A percentile compares a stretch with the other conserved stretches of the same genome.
Evolutionary conservation across 768 basidiomycete genomes (phyloP).

Genomic region (Porpolomopsis calyptriformis): DNA sequence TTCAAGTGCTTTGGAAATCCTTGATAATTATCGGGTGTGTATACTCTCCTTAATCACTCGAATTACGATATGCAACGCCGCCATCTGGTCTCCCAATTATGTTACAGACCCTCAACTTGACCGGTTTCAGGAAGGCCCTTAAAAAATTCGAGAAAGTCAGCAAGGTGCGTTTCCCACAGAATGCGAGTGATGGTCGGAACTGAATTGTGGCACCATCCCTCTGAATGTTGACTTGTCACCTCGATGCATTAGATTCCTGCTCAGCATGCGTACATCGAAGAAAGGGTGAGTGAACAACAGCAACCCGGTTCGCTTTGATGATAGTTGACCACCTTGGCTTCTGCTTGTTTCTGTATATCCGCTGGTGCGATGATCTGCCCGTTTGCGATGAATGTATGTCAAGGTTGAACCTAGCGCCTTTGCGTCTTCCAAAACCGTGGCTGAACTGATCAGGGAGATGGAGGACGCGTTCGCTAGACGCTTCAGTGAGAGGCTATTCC

Average conservation of each 20-base stretch:
- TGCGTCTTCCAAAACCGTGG: slow-evolving; percentile 48
- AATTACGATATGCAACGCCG: not conserved
- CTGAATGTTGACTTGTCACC: not conserved
- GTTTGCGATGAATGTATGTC: not conserved
- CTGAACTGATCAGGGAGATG: slow-evolving; percentile 59
- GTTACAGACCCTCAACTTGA: slow-evolving; percentile 76
- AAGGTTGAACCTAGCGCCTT: slow-evolving; percentile 64
- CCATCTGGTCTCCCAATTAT: not conserved
- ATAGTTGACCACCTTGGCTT: not conserved
- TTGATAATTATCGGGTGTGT: slow-evolving; percentile 82
- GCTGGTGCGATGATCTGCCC: not conserved
- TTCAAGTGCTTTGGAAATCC: slow-evolving; percentile 45
- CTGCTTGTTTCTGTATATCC: too few relatives aligned
- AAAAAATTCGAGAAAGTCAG: slow-evolving; percentile 82
- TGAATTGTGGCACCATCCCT: not conserved
- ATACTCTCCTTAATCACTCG: not conserved
- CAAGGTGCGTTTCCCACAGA: slow-evolving; percentile 30
- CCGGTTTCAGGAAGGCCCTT: slow-evolving; percentile 78
- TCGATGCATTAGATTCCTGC: slow-evolving; percentile 42
- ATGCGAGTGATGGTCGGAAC: too few relatives aligned
- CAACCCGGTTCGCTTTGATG: not conserved
- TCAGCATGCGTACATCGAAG: slow-evolving; percentile 68
- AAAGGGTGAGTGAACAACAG: slow-evolving; percentile 39
- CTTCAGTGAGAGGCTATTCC: slow-evolving; percentile 51
- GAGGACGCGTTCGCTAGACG: slow-evolving; percentile 65